Base-by-base conservation (phyloP, 768 basidiomycete species). In the Chalciporus chontae region DNA sequence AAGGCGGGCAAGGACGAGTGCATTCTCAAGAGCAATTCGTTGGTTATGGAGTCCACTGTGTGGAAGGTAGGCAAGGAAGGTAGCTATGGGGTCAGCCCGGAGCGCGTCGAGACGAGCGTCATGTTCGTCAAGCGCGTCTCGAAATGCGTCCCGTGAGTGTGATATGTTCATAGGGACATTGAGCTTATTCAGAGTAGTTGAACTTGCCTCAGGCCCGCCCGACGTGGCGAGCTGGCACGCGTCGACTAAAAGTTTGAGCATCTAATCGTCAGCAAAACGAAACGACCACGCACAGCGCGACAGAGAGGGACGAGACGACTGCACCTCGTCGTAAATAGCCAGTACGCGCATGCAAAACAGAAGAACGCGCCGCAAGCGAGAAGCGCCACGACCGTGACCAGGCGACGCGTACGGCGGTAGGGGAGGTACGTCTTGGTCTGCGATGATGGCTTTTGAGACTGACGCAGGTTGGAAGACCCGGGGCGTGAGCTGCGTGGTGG, bases 1-100 rank as follows among this genome's bases (percentile, higher is more conserved):
- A 26, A 85, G 63, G 51, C 69, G 72, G 2, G 89, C 76, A 44
- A 92, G 77, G n/a, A 84, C 72, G 17, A 91, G 76, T 3, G 87
- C 90, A 59, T 93, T 93, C 69, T 92, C 87, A 52, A 93, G 77
- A 15, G 87, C 84, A 55, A 93, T 90, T 29, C 89, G 83, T 69
- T 92, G 88, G 65, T 90, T 92, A 67, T 92, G 87, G 56, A 88
- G 85, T 3, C 88, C 87, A 54, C 86, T 88, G 63, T 92, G 89
- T 11, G 90, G 89, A 17, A 92, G 73, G 64, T 89, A 92, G 17
- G 87, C 74, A 17, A 93, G 67, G 64, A 77, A 92, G 45, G 63
- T 71, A 52, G 73, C 73, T 11, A 65, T 48, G 2, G 56, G 54
- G 48, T 69, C 63, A 2, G 41, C 43, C 18, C 48, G 52, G 40